Conservation (phyloP, 768 basidiomycete genomes). For the Sarcodon aspratus region DNA sequence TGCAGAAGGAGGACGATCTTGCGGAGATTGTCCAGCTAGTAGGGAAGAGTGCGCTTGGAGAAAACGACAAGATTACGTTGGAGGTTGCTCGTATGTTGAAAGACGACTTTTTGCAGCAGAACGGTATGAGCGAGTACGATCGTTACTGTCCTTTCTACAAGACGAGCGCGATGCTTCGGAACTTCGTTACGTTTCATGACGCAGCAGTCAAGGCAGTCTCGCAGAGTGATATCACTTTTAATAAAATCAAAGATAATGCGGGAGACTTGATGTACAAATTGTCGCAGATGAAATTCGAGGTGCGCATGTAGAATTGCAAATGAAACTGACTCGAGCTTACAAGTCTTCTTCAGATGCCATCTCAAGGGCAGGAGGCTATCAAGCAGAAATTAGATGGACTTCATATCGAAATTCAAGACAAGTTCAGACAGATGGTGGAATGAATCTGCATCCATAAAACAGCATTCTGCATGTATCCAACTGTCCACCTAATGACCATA, state of each 20-base stretch:
- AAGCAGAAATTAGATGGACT: conserved; percentile 74
- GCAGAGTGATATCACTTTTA: conserved; percentile 73
- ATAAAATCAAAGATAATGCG: conserved; percentile 78
- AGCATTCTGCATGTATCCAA: too few relatives aligned
- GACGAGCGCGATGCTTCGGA: conserved; percentile 90
- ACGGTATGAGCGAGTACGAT: conserved; percentile 97
- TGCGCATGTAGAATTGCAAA: conserved; percentile 20
- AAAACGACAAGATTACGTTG: conserved; percentile 95
- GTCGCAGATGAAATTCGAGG: conserved; percentile 99
- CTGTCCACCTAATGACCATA: too few relatives aligned
- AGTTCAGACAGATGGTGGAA: conserved; percentile 80
- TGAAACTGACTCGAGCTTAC: too few relatives aligned
- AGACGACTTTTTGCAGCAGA: conserved; percentile 96
- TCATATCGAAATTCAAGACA: conserved; percentile 82
- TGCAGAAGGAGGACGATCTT: conserved; percentile 97
- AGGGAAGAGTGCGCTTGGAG: conserved; percentile 94
- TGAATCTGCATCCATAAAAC: conserved; percentile 25
- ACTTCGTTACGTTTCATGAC: conserved; percentile 92
- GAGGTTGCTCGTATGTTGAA: conserved; percentile 97
- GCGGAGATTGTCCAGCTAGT: conserved; percentile 99
- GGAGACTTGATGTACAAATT: conserved; percentile 90
- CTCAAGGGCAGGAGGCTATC: conserved; percentile 78
- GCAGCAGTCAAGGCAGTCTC: conserved; percentile 78
- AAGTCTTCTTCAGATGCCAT: conserved; percentile 77
- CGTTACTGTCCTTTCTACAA: conserved; percentile 98